Base-by-base conservation (phyloP, 306 rosid genomes). In the Citrullus colocynthis region DNA sequence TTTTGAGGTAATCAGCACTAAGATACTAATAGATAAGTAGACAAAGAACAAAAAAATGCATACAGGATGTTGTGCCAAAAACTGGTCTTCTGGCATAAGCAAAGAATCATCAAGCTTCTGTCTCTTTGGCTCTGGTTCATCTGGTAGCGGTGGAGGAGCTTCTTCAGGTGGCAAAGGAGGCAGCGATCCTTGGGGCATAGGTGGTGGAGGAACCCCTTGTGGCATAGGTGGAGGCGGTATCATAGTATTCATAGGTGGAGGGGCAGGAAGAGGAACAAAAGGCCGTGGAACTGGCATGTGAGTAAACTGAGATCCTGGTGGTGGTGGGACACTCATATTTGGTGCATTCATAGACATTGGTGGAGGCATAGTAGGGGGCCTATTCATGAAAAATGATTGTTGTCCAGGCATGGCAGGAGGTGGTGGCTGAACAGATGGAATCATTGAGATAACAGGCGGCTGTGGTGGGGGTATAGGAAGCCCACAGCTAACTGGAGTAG, bases 61-160 rank as follows among this genome's bases (percentile, higher is more conserved):
- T 89, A 92, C 99, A 77, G 86, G 93, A 86, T 92, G 92, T 78
- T 87, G 97, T 18, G 97, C 93, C 85, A 89, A 84, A 86, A 95
- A 95, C 77, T 90, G 90, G 76, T 95, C 99, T 87, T 95, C 97
- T 1, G 97, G 90, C 60, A 88, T 85, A 78, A 95, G 97, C 86
- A 87, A 80, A 48, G 89, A 87, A 88, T 95, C 97, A 55, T 95
- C 97, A 74, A 83, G 97, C 82, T 87, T 95, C 84, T 87, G 97
- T 85, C 88, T 86, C 92, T 95, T 95, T 30, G 97, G 97, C 78
- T 95, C 97, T 7, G 97, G 99, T 81, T 95, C 99, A 9, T 92
- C 97, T 10, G 96, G 99, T 39, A 91, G 97, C 0, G 97, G 97
- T 4, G 97, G 99, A 80, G 92, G 97, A 85, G 97, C 99, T 87